phyloP scores from a whole-genome alignment of 176 grass and related monocot species.

The Phoenix dactylifera region DNA sequence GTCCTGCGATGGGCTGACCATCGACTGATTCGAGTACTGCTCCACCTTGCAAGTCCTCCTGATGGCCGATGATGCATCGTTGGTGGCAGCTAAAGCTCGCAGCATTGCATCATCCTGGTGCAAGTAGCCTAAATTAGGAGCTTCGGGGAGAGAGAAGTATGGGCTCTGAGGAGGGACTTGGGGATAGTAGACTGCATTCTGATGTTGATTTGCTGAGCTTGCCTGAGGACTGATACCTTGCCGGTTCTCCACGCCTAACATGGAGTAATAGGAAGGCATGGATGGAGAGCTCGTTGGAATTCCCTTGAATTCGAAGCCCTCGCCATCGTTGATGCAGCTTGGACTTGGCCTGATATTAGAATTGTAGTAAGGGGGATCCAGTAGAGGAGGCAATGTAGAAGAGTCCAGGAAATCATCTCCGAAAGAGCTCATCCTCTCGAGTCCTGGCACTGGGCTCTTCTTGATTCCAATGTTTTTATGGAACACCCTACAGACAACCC shows the following conservation, averaged over 20 bases:
- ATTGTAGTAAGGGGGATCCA: constrained; percentile 25
- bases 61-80: constrained; percentile 15
- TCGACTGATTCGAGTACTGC: constrained; percentile 20
- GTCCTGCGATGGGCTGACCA: constrained; percentile 25
- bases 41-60: constrained; percentile 9
- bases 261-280: not conserved
- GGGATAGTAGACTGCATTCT: constrained; percentile 4
- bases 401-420: constrained; percentile 45
- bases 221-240: not conserved
- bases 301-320: constrained; percentile 18
- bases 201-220: not conserved
- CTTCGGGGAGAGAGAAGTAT: constrained; percentile 30
- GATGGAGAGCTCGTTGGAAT: not conserved
- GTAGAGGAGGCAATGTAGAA: constrained; percentile 46
- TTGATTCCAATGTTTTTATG: constrained; percentile 46
- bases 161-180: constrained; percentile 18
- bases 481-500: constrained; percentile 82
- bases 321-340: constrained; percentile 27
- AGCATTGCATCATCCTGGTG: constrained; percentile 2
- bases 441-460: constrained; percentile 27
- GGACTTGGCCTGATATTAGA: not conserved
- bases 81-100: not conserved
- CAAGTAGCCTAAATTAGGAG: not conserved
- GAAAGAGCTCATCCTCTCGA: constrained; percentile 37
- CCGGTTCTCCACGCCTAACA: not conserved